Percentiles rank a stretch among this genome's conserved stretches.
Conservation (phyloP, 78 protist genomes). For the Dictyostelium capitatum region DNA sequence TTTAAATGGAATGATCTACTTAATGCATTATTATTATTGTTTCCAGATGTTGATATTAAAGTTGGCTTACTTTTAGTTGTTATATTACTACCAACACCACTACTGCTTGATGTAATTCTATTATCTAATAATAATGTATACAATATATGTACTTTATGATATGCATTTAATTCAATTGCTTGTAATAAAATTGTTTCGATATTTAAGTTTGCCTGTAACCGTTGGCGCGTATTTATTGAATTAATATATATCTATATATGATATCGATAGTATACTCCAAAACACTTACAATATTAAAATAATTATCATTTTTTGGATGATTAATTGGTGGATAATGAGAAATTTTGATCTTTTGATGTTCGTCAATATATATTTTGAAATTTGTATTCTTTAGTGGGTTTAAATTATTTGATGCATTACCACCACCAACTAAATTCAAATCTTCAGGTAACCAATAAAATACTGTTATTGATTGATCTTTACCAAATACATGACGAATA, state of each 20-base stretch:
- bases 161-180: constrained; percentile 57
- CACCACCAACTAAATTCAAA: constrained; percentile 16
- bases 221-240: too few species aligned
- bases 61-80: not conserved
- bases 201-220: constrained; percentile 36
- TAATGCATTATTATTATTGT: not conserved
- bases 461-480: constrained; percentile 58
- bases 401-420: not conserved
- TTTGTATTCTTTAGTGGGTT: constrained; percentile 24
- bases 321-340: constrained; percentile 29
- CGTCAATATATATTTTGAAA: constrained; percentile 31
- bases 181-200: constrained; percentile 34
- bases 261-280: too few species aligned
- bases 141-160: constrained; percentile 20
- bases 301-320: constrained; percentile 58
- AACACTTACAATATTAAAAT: constrained; percentile 32
- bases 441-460: constrained; percentile 77
- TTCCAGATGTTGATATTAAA: not conserved
- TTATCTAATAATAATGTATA: not conserved
- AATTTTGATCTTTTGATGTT: constrained; percentile 21
- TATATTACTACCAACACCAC: not conserved
- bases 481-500: constrained; percentile 46
- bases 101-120: not conserved
- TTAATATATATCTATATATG: too few species aligned
- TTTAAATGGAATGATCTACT: constrained; percentile 37